Conservation (phyloP, 805 yeast species). For the Candida saitoana region DNA sequence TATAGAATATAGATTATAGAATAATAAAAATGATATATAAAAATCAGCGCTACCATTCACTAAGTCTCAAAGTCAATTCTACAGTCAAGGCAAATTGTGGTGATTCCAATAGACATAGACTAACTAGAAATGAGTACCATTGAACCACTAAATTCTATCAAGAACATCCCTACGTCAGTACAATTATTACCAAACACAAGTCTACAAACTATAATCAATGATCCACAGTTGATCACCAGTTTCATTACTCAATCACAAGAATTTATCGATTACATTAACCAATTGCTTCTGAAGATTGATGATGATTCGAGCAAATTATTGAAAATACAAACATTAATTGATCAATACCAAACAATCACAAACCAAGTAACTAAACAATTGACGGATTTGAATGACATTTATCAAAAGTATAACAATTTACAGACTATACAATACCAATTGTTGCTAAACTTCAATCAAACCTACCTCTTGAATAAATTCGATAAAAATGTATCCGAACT, state of each 20-base stretch:
- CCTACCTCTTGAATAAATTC: slow-evolving; percentile 25
- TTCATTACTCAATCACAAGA: slow-evolving; percentile 22
- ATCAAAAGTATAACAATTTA: slow-evolving; percentile 29
- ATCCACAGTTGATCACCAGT: slow-evolving; percentile 28
- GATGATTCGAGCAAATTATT: slow-evolving; percentile 18
- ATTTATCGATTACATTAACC: slow-evolving; percentile 14
- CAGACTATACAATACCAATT: slow-evolving; percentile 39
- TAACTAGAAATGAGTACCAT: neutral
- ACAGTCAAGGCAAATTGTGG: no score
- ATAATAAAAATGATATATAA: no score
- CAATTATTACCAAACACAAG: slow-evolving; percentile 25
- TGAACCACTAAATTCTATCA: slow-evolving; percentile 6
- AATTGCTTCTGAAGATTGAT: slow-evolving; percentile 12
- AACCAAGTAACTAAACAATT: slow-evolving; percentile 22
- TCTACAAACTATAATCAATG: slow-evolving; percentile 22
- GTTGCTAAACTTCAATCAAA: slow-evolving; percentile 34
- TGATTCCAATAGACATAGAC: no score
- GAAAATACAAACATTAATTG: slow-evolving; percentile 14
- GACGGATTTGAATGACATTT: slow-evolving; percentile 18
- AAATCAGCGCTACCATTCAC: neutral
- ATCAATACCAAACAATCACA: slow-evolving; percentile 18
- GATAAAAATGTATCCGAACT: slow-evolving; percentile 19
- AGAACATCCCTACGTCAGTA: slow-evolving; percentile 22
- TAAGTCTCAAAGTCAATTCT: no score
- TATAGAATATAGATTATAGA: neutral